Percentiles rank a stretch among this genome's conserved stretches.
Conservation (phyloP, 495 filamentous ascomycete genomes). For the Neurospora intermedia region DNA sequence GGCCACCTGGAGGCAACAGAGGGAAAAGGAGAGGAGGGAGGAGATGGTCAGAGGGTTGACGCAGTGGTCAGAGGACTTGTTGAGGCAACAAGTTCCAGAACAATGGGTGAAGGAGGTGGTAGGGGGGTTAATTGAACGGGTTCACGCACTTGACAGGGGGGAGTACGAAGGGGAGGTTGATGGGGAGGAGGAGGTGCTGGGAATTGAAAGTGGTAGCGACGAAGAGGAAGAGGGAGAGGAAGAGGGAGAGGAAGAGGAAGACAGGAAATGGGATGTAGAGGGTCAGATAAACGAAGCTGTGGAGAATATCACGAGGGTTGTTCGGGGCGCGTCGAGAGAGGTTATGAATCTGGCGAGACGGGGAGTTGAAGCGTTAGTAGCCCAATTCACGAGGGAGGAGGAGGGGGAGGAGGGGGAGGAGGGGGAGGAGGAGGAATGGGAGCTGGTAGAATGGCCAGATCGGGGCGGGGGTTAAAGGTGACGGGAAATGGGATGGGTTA, state of each 20-base stretch:
- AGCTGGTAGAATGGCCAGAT: background rate
- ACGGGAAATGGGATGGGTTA: background rate
- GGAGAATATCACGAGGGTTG: background rate
- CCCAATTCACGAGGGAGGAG: background rate
- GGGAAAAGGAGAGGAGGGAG: conserved; percentile 2
- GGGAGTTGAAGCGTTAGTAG: background rate
- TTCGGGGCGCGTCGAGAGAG: background rate
- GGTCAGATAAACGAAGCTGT: background rate
- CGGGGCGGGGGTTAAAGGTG: background rate
- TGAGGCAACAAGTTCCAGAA: conserved; percentile 19
- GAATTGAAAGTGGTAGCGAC: conserved; percentile 5
- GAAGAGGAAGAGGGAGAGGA: background rate
- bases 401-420: background rate
- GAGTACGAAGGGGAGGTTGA: background rate
- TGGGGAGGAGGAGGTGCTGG: conserved; percentile 5
- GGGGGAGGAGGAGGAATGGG: background rate
- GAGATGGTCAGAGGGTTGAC: conserved; percentile 34
- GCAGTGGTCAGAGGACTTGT: conserved; percentile 25
- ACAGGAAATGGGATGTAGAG: background rate
- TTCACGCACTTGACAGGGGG: background rate
- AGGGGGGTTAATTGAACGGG: conserved; percentile 11
- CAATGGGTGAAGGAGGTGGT: conserved; percentile 21
- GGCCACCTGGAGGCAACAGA: conserved; percentile 10
- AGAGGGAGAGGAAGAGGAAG: background rate
- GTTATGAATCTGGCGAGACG: background rate